Evolutionary conservation across 1,139 yeast genomes (phyloP).

Genomic region (Magnusiomyces paraingens): DNA sequence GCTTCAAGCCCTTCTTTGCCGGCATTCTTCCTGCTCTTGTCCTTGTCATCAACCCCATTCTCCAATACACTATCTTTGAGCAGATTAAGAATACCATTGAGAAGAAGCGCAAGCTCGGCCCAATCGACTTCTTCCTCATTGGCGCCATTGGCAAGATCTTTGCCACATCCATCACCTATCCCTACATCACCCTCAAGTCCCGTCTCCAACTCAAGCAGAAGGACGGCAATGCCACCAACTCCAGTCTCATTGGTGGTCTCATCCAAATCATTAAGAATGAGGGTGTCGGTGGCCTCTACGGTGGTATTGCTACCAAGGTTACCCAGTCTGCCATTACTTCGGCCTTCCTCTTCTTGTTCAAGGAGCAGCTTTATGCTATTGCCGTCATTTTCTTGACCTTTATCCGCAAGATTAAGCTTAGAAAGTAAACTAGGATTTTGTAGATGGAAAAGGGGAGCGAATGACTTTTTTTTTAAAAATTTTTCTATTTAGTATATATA

Average conservation of each 20-base stretch:
- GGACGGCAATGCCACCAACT: slow-evolving; percentile 25
- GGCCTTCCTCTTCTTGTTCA: slow-evolving; percentile 84
- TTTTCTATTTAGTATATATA: background rate
- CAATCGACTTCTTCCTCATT: slow-evolving; percentile 70
- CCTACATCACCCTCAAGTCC: slow-evolving; percentile 82
- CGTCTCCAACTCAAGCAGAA: slow-evolving; percentile 70
- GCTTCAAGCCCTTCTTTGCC: slow-evolving; percentile 64
- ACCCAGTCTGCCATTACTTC: slow-evolving; percentile 81
- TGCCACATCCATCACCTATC: slow-evolving; percentile 84
- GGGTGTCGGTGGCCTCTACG: slow-evolving; percentile 71
- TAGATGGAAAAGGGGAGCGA: background rate
- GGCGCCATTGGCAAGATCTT: slow-evolving; percentile 88
- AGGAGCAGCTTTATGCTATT: slow-evolving; percentile 58
- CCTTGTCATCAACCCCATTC: slow-evolving; percentile 79
- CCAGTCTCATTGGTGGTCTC: slow-evolving; percentile 31
- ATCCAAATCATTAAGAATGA: slow-evolving; percentile 53
- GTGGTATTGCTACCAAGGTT: slow-evolving; percentile 74
- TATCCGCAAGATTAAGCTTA: slow-evolving; percentile 18
- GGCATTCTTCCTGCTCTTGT: slow-evolving; percentile 80
- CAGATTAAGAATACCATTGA: slow-evolving; percentile 66
- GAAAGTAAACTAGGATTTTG: background rate
- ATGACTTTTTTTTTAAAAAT: background rate
- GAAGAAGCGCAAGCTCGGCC: slow-evolving; percentile 43
- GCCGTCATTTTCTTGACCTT: slow-evolving; percentile 29
- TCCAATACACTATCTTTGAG: slow-evolving; percentile 86